phyloP scores from a whole-genome alignment of 176 grass and related monocot genomes.

The Eleusine indica region DNA sequence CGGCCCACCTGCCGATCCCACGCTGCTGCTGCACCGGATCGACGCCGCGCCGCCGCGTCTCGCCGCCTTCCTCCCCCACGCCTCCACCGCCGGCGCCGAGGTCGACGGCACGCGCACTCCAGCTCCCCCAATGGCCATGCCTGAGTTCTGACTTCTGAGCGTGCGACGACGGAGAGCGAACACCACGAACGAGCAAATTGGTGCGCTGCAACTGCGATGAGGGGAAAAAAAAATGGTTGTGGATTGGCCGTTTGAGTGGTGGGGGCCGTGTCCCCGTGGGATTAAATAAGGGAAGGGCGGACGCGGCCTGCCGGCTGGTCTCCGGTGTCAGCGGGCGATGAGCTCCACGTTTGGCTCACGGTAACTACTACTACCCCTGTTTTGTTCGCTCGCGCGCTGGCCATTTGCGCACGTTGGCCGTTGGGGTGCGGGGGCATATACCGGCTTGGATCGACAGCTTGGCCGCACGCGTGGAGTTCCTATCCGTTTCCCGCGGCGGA shows the following conservation, averaged over 20 bases:
- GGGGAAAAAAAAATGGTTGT: not conserved
- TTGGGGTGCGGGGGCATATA: not conserved
- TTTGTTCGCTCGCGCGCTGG: not conserved
- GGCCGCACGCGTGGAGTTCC: not conserved
- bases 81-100: slow-evolving; percentile 27
- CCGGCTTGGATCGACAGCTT: not conserved
- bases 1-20: slow-evolving; percentile 1
- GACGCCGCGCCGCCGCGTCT: not conserved
- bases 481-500: not conserved
- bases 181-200: not conserved
- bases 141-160: not conserved
- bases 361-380: not conserved
- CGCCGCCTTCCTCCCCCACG: slow-evolving; percentile 18
- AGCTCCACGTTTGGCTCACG: slow-evolving; percentile 17
- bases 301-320: not conserved
- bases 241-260: not conserved
- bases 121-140: slow-evolving; percentile 30
- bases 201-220: not conserved
- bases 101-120: not conserved
- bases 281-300: not conserved
- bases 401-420: slow-evolving; percentile 7
- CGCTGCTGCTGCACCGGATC: slow-evolving; percentile 25
- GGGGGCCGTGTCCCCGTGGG: not conserved
- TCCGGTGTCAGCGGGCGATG: not conserved
- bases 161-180: not conserved